These are phyloP conservation scores for Irpex sp. DNA, from an alignment of 1,284 basidiomycete genomes.

Conservation along the genomic window DNA sequence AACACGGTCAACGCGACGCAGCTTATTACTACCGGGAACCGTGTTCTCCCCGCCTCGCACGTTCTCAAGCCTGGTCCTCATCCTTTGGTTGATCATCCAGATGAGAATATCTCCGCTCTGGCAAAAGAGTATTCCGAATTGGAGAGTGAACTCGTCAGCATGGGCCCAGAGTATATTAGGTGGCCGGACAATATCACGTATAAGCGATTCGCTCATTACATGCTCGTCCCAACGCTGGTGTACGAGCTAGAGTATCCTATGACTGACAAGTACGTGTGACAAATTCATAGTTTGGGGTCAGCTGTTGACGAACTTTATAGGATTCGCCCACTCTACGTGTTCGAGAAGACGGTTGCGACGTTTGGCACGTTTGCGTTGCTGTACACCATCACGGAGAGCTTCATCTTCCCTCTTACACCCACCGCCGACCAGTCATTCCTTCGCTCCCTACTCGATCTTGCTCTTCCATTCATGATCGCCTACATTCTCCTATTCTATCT, in stretches of 20 bases:
- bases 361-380: slow-evolving; percentile 94
- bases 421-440: slow-evolving; percentile 70
- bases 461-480: slow-evolving; percentile 88
- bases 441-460: slow-evolving; percentile 77
- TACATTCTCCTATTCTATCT: slow-evolving; percentile 81
- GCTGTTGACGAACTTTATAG: slow-evolving; percentile 30
- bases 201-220: slow-evolving; percentile 84
- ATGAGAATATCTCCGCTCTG: slow-evolving; percentile 59
- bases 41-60: slow-evolving; percentile 15
- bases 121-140: slow-evolving; percentile 78
- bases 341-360: slow-evolving; percentile 93
- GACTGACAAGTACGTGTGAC: slow-evolving; percentile 61
- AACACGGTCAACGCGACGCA: slow-evolving; percentile 6
- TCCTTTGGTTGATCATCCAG: slow-evolving; percentile 71
- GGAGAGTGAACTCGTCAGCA: slow-evolving; percentile 70
- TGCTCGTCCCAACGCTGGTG: slow-evolving; percentile 88
- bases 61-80: slow-evolving; percentile 32
- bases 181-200: slow-evolving; percentile 88
- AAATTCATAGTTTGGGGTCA: background rate
- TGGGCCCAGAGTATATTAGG: slow-evolving; percentile 57
- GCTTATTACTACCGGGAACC: slow-evolving; percentile 23
- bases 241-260: slow-evolving; percentile 97
- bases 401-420: slow-evolving; percentile 81
- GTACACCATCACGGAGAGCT: slow-evolving; percentile 89
- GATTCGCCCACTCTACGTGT: slow-evolving; percentile 86